Evolutionary conservation across 139 green algal species (phyloP), one percentile per base, ranked within the genome.

Genomic region (Chlamydomonas sp.): DNA sequence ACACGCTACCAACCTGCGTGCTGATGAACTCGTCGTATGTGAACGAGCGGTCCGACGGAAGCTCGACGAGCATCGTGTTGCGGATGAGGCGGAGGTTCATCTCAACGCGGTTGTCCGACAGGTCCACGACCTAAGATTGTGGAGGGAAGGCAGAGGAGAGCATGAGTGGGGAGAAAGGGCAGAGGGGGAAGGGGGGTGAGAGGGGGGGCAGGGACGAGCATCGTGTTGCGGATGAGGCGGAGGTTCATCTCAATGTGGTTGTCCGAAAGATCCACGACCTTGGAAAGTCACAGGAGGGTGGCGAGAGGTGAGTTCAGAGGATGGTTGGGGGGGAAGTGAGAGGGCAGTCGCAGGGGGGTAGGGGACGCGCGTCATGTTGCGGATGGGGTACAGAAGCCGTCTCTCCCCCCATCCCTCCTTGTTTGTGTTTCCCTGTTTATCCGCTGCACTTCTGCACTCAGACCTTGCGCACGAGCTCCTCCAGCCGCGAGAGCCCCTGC

Each of bases 221-320:
- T 66, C 2, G 83, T 92, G 59, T 58, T 64, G 37, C 49, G 48
- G 59, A 97, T 88, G 28, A 79, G 73, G 13, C 74, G 71, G 68
- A 96, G 73, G 73, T 95, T 95, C 66, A 81, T 85, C 65, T 92
- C 84, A n/a, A 96, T 81, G 5, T 88, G 79, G 82, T 94, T 91
- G 57, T 89, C 78, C 59, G 91, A 71, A 49, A 95, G 76, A 76
- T 96, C 91, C 31, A 87, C 82, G 58, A 95, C 76, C 83, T 94
- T n/a, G n/a, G n/a, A n/a, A n/a, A n/a, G n/a, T n/a, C n/a, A n/a
- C n/a, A n/a, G n/a, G n/a, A n/a, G n/a, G 54, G 96, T 78, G 81
- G 95, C 85, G 67, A 94, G 87, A 33, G 93, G 65, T 0, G 83
- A 72, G 2, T 68, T 67, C 61, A 97, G 26, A 36, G 20, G n/a